Conservation (phyloP, 2,329 filamentous ascomycete genomes). For the Fusarium tuaranense region DNA sequence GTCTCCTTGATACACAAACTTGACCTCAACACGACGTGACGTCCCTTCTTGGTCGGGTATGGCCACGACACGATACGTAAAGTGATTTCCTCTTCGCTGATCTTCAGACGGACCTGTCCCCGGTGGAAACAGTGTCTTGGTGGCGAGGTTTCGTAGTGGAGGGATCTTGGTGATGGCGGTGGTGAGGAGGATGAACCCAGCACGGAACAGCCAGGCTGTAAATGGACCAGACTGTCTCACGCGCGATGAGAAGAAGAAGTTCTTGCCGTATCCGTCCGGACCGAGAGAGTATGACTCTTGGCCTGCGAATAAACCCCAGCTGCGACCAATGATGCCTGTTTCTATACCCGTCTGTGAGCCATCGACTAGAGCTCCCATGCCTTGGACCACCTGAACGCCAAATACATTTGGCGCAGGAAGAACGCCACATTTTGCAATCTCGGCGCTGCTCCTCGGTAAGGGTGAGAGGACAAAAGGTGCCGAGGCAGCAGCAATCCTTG, state of each 20-base stretch:
- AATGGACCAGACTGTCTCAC: neutral
- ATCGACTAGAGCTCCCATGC: constrained; percentile 11
- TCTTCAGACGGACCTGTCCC: constrained; percentile 32
- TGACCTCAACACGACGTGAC: constrained; percentile 15
- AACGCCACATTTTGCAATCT: neutral
- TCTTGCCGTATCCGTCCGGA: neutral
- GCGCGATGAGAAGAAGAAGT: neutral
- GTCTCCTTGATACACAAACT: constrained; percentile 29
- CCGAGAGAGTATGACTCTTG: neutral
- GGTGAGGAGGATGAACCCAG: constrained; percentile 12
- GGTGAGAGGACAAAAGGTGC: neutral
- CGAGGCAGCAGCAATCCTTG: neutral
- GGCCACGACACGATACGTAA: constrained; percentile 29
- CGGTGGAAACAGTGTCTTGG: constrained; percentile 22
- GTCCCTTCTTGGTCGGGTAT: constrained; percentile 13
- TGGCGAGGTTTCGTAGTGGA: constrained; percentile 20
- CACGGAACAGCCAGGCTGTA: constrained; percentile 1
- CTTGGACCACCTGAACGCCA: neutral
- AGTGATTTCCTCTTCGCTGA: constrained; percentile 17
- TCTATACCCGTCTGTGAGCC: constrained; percentile 30
- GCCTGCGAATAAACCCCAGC: constrained; percentile 25
- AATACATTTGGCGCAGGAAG: neutral
- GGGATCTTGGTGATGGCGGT: constrained; percentile 15
- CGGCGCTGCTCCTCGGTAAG: neutral
- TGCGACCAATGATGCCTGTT: constrained; percentile 31